phyloP scores from a whole-genome alignment of 2,329 filamentous ascomycete genomes.

The Aureobasidium melanogenum region DNA sequence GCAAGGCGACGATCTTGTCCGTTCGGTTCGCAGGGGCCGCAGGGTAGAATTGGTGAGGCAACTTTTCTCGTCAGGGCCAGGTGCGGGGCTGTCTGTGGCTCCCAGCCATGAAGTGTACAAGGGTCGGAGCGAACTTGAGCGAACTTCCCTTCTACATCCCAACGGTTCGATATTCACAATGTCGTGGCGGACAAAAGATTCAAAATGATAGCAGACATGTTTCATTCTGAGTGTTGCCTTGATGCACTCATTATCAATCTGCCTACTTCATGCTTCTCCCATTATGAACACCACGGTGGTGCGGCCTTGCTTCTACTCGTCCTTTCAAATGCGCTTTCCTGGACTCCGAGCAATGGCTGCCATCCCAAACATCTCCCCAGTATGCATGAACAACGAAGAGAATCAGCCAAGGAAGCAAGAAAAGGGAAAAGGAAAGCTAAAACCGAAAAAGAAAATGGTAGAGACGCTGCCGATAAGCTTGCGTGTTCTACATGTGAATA shows the following conservation, averaged over 20 bases:
- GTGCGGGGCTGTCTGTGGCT: background rate
- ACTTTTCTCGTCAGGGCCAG: background rate
- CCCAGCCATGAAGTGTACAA: background rate
- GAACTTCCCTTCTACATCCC: background rate
- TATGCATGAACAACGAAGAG: slow-evolving; percentile 6
- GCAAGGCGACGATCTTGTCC: slow-evolving; percentile 9
- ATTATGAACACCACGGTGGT: slow-evolving; percentile 5
- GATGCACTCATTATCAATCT: background rate
- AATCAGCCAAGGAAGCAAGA: background rate
- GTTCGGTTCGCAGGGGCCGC: slow-evolving; percentile 4
- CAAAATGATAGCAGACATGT: background rate
- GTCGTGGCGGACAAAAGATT: background rate
- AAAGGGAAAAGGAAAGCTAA: background rate
- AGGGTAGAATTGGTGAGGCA: background rate
- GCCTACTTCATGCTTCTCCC: background rate
- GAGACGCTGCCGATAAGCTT: background rate
- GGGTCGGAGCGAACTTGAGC: background rate
- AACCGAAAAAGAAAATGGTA: background rate
- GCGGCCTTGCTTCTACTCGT: background rate
- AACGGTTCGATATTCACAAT: background rate
- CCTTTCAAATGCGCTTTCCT: slow-evolving; percentile 5
- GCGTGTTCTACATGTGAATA: slow-evolving; percentile 1
- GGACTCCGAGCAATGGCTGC: slow-evolving; percentile 7
- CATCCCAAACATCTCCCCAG: background rate
- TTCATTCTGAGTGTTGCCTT: slow-evolving; percentile 1